These are phyloP conservation scores for Jatropha podagrica DNA, from an alignment of 441 rosid species.

Conservation along the genomic window DNA sequence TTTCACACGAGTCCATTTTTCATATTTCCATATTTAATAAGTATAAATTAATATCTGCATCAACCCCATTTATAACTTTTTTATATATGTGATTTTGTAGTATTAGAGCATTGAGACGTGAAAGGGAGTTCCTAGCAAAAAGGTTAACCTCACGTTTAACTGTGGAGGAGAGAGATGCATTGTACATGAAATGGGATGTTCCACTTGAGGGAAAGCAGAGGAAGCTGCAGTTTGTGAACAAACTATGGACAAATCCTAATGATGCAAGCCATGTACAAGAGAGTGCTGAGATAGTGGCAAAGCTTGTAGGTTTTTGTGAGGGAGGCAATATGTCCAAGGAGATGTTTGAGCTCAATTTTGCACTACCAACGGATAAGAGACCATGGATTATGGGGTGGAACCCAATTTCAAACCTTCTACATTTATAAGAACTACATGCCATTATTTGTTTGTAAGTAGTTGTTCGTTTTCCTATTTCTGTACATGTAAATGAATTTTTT, in stretches of 20 bases:
- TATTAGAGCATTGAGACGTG: slow-evolving; percentile 80
- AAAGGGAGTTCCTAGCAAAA: slow-evolving; percentile 91
- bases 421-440: slow-evolving; percentile 38
- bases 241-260: slow-evolving; percentile 93
- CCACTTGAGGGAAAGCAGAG: slow-evolving; percentile 96
- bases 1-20: neutral
- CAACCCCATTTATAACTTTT: no score
- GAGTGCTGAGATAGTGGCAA: slow-evolving; percentile 96
- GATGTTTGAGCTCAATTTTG: slow-evolving; percentile 98
- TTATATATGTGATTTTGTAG: slow-evolving; percentile 34
- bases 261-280: slow-evolving; percentile 80
- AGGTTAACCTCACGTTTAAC: slow-evolving; percentile 67
- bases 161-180: slow-evolving; percentile 72
- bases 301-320: slow-evolving; percentile 90
- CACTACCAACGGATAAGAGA: slow-evolving; percentile 75
- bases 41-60: no score
- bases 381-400: slow-evolving; percentile 96
- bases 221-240: slow-evolving; percentile 85
- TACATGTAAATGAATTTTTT: slow-evolving; percentile 37
- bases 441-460: slow-evolving; percentile 12
- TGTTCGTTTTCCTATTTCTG: slow-evolving; percentile 17
- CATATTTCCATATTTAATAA: neutral
- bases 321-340: slow-evolving; percentile 86
- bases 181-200: slow-evolving; percentile 88
- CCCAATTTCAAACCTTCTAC: slow-evolving; percentile 82